Evolutionary conservation across 78 protist genomes (phyloP).

Genomic region (Dictyostelium brefeldianum): DNA sequence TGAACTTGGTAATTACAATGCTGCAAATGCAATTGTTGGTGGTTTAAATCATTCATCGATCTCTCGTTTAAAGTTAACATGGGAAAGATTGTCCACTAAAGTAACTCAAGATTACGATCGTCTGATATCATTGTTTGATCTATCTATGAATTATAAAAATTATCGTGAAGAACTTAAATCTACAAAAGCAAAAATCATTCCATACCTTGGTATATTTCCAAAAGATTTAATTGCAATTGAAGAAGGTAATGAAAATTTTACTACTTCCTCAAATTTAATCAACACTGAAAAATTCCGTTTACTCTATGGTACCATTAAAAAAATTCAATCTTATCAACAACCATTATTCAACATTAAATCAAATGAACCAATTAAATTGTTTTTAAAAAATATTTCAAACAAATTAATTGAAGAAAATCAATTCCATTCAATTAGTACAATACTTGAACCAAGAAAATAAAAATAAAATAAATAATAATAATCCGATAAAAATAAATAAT

Average conservation of each 20-base stretch:
- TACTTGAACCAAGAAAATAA: constrained; percentile 51
- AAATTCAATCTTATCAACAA: constrained; percentile 57
- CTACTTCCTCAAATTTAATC: constrained; percentile 11
- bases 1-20: constrained; percentile 58
- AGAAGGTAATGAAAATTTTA: constrained; percentile 64
- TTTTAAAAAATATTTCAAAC: constrained; percentile 20
- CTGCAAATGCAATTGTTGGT: constrained; percentile 44
- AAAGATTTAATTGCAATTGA: constrained; percentile 76
- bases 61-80: constrained; percentile 39
- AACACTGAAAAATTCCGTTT: constrained; percentile 72
- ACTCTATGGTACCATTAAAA: constrained; percentile 57
- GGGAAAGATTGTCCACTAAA: constrained; percentile 66
- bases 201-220: constrained; percentile 47
- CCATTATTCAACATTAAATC: constrained; percentile 27
- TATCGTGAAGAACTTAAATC: constrained; percentile 58
- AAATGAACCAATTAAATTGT: constrained; percentile 40
- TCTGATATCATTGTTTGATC: constrained; percentile 22
- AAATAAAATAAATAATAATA: neutral
- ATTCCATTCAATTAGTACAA: constrained; percentile 22
- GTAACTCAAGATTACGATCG: constrained; percentile 30
- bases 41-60: constrained; percentile 49
- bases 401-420: constrained; percentile 49
- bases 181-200: constrained; percentile 24
- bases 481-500: neutral
- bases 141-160: constrained; percentile 67